Percentiles rank a stretch among this genome's conserved stretches.
phyloP scores from a whole-genome alignment of 371 early-diverging fungal genomes.

The Globomyces sp. region DNA sequence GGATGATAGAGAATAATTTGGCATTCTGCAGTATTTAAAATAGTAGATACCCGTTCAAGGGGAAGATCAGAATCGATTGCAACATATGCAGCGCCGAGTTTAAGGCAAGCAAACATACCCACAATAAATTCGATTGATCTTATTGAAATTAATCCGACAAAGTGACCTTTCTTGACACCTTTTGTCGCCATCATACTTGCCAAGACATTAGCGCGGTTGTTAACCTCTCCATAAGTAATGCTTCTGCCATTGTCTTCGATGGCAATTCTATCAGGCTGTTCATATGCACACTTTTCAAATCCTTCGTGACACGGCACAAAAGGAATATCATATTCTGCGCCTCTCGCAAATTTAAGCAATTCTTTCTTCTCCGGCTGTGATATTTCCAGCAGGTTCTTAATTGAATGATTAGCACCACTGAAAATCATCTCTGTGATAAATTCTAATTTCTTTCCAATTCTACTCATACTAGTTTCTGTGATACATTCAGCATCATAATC shows the following conservation, averaged over 20 bases:
- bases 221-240: conserved; percentile 17
- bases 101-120: conserved; percentile 6
- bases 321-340: conserved; percentile 5
- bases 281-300: conserved; percentile 4
- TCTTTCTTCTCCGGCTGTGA: not conserved
- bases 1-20: conserved; percentile 1
- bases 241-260: conserved; percentile 7
- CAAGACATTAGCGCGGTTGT: not conserved
- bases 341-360: conserved; percentile 6
- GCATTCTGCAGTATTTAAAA: conserved; percentile 5
- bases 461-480: not conserved
- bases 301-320: conserved; percentile 15
- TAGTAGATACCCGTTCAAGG: not conserved
- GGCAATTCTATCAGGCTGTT: conserved; percentile 15
- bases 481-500: not conserved
- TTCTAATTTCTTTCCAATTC: not conserved
- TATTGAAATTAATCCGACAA: conserved; percentile 5
- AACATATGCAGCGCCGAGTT: conserved; percentile 17
- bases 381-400: not conserved
- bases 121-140: conserved; percentile 19
- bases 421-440: not conserved
- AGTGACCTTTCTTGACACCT: conserved; percentile 14
- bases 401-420: not conserved
- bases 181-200: not conserved
- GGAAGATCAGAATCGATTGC: conserved; percentile 9